Percentiles rank a stretch among this genome's conserved stretches.
Conservation (phyloP, 2,329 filamentous ascomycete species). For the Penicillium brevicompactum region DNA sequence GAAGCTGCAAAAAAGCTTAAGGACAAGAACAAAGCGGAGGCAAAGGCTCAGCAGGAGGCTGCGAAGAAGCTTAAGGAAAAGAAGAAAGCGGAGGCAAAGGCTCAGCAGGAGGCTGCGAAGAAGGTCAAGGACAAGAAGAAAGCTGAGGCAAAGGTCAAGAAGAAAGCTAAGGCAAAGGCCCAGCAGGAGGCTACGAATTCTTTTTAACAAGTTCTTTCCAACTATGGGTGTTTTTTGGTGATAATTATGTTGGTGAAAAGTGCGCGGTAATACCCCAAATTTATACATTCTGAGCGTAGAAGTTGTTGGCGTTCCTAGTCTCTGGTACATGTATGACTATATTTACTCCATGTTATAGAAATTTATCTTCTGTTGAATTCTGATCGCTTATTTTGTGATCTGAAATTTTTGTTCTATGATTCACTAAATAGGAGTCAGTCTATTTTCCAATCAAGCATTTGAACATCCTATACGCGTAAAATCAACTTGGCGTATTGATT, state of each 20-base stretch:
- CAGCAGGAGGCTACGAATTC: not conserved
- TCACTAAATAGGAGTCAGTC: not conserved
- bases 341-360: not conserved
- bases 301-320: not conserved
- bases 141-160: not conserved
- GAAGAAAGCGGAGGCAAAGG: not conserved
- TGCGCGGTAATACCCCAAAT: not conserved
- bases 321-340: not conserved
- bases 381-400: not conserved
- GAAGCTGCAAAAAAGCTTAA: not conserved
- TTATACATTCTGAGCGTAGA: no score
- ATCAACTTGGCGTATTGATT: not conserved
- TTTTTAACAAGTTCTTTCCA: no score
- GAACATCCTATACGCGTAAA: not conserved
- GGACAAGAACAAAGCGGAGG: not conserved
- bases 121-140: not conserved
- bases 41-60: not conserved
- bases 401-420: not conserved
- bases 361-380: not conserved
- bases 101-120: not conserved
- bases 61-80: not conserved
- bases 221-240: not conserved
- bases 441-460: not conserved
- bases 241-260: not conserved
- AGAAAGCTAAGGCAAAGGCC: not conserved